These are phyloP conservation scores for Globisporangium cederbergense DNA, from an alignment of 352 stramenopile species.

Conservation along the genomic window DNA sequence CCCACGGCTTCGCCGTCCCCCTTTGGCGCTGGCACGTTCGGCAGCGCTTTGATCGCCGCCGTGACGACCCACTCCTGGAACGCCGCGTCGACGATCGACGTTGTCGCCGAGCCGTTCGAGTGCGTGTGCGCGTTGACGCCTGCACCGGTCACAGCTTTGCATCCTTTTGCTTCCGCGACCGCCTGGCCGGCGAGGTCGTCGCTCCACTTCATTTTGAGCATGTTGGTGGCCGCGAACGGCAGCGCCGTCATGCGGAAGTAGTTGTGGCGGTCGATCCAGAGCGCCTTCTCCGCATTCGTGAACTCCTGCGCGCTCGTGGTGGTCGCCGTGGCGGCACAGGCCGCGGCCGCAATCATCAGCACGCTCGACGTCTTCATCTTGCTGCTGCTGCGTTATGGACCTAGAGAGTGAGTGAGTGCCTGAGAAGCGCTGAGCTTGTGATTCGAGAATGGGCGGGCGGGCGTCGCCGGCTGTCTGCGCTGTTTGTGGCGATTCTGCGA, in stretches of 20 bases:
- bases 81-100: conserved; percentile 44
- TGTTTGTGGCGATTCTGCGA: conserved; percentile 6
- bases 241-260: conserved; percentile 75
- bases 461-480: not conserved
- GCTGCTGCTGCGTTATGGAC: not conserved
- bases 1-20: conserved; percentile 39
- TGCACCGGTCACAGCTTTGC: conserved; percentile 25
- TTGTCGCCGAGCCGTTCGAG: conserved; percentile 18
- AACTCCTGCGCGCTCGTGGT: conserved; percentile 21
- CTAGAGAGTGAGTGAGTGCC: not conserved
- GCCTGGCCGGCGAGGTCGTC: conserved; percentile 38
- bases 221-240: conserved; percentile 59
- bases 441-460: not conserved
- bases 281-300: conserved; percentile 38
- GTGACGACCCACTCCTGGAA: conserved; percentile 61
- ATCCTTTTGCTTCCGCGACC: conserved; percentile 34
- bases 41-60: conserved; percentile 42
- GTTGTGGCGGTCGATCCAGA: conserved; percentile 75
- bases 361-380: conserved; percentile 17
- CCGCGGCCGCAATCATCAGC: conserved; percentile 3
- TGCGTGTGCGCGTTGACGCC: conserved; percentile 51
- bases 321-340: not conserved
- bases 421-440: not conserved
- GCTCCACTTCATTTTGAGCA: conserved; percentile 67
- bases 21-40: conserved; percentile 42